Conservation (phyloP, 257 asterid genomes). For the Nyctanthes arbortristis region DNA sequence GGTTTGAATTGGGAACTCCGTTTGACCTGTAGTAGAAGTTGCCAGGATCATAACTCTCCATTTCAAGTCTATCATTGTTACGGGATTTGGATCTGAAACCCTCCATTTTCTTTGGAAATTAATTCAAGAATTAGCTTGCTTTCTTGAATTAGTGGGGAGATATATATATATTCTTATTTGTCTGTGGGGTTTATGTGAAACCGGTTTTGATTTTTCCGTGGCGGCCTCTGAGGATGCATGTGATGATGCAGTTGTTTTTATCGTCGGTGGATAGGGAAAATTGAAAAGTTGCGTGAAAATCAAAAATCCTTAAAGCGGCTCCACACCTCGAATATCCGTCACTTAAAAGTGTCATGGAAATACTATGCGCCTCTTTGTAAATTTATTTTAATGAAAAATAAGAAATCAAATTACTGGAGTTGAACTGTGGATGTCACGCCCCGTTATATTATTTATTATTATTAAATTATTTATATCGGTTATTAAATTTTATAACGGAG, state of each 20-base stretch:
- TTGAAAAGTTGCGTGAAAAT: too few relatives aligned
- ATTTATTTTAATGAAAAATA: too few relatives aligned
- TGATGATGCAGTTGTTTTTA: not conserved
- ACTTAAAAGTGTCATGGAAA: too few relatives aligned
- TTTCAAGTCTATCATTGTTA: conserved; percentile 34
- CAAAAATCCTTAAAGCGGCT: too few relatives aligned
- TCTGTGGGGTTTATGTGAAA: conserved; percentile 1
- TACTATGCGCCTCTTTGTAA: too few relatives aligned
- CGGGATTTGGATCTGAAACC: conserved; percentile 53
- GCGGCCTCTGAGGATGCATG: not conserved
- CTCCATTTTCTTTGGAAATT: conserved; percentile 37
- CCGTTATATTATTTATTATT: too few relatives aligned
- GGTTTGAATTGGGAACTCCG: conserved; percentile 32
- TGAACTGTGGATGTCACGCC: too few relatives aligned
- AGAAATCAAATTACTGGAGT: too few relatives aligned
- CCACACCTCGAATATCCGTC: too few relatives aligned
- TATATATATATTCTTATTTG: not conserved
- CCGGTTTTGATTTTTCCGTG: not conserved
- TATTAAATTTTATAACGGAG: too few relatives aligned
- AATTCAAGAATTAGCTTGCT: not conserved
- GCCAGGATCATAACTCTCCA: conserved; percentile 29
- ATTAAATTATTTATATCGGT: too few relatives aligned
- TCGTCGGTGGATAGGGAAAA: not conserved
- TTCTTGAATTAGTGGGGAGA: not conserved
- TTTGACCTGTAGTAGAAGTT: conserved; percentile 13